Conservation (phyloP, 768 basidiomycete genomes). For the Pleurotus eryngii region DNA sequence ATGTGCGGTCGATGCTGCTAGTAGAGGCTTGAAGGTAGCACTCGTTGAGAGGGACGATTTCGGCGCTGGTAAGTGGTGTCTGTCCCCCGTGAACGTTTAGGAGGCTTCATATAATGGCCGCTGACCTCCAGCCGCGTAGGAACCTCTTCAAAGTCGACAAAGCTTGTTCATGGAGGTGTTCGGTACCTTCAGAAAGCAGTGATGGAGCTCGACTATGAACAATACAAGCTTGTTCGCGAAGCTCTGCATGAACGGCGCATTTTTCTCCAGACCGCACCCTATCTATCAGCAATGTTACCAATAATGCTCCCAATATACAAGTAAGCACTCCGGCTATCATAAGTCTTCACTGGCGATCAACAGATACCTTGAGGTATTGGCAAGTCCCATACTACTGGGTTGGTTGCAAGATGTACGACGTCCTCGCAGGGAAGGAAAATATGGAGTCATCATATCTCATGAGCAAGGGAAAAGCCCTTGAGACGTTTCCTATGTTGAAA, state of each 20-base stretch:
- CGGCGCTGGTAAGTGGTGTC: conserved; percentile 58
- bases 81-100: not conserved
- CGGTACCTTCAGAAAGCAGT: conserved; percentile 97
- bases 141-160: conserved; percentile 95
- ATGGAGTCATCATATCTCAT: conserved; percentile 96
- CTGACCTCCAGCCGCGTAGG: conserved; percentile 39
- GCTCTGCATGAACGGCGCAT: conserved; percentile 90
- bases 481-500: conserved; percentile 97
- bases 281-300: conserved; percentile 88
- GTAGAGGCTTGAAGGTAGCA: conserved; percentile 87
- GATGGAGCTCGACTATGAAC: conserved; percentile 93
- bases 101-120: not conserved
- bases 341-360: conserved; percentile 9
- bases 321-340: conserved; percentile 31
- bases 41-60: conserved; percentile 94
- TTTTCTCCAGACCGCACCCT: conserved; percentile 94
- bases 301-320: conserved; percentile 98
- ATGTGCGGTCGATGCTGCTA: conserved; percentile 93
- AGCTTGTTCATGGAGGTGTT: conserved; percentile 97
- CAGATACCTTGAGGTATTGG: conserved; percentile 69
- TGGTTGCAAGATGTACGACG: conserved; percentile 94
- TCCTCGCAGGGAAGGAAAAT: conserved; percentile 93
- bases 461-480: conserved; percentile 89
- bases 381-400: conserved; percentile 95
- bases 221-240: conserved; percentile 94